phyloP scores from a whole-genome alignment of 2,329 filamentous ascomycete species.

The Aureobasidium pullulans region DNA sequence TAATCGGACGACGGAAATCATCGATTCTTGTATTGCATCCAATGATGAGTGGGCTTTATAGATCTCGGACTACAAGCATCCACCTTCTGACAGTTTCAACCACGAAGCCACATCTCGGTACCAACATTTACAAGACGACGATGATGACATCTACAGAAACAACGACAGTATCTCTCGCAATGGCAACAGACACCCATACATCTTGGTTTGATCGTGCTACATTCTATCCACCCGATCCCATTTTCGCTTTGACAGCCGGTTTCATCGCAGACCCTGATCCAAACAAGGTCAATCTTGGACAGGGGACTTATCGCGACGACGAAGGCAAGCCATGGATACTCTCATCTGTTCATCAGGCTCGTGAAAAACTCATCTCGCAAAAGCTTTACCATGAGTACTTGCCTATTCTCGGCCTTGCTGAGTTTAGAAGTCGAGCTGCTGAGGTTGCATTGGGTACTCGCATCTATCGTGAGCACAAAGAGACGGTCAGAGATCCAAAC shows the following conservation, averaged over 20 bases:
- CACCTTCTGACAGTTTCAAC: too few relatives aligned
- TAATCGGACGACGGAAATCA: too few relatives aligned
- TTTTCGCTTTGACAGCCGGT: neutral
- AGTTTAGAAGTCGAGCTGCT: neutral
- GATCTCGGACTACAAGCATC: too few relatives aligned
- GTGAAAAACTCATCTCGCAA: neutral
- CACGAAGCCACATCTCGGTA: too few relatives aligned
- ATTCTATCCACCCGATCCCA: neutral
- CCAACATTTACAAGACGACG: too few relatives aligned
- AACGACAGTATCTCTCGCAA: too few relatives aligned
- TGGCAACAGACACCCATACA: too few relatives aligned
- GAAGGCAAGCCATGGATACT: slow-evolving; percentile 34
- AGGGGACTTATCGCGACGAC: slow-evolving; percentile 35
- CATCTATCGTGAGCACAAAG: neutral
- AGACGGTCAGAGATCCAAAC: neutral
- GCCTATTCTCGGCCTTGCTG: neutral
- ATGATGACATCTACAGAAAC: too few relatives aligned
- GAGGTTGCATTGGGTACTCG: neutral
- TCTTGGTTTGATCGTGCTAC: neutral
- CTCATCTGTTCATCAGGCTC: slow-evolving; percentile 25
- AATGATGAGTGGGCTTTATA: too few relatives aligned
- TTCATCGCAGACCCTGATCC: neutral
- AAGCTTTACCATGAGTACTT: neutral
- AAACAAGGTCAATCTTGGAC: slow-evolving; percentile 27
- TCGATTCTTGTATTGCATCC: too few relatives aligned